A percentile compares a stretch with the other conserved stretches of the same genome.
Evolutionary conservation across 2,329 filamentous ascomycete genomes (phyloP).

Genomic region (Alternaria brassicae): DNA sequence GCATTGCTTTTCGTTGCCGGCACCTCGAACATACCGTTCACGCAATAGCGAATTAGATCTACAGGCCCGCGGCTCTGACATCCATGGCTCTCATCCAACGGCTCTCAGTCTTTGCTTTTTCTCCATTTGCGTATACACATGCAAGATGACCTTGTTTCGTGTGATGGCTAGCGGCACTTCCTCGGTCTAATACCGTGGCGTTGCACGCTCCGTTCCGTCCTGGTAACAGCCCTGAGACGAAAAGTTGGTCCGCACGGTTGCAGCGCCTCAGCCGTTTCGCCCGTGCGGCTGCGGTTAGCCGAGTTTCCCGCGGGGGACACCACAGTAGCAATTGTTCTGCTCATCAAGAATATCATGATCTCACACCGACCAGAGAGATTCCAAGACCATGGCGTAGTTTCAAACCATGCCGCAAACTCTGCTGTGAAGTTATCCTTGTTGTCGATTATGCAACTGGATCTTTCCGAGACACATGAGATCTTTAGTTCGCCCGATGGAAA

Average conservation of each 20-base stretch:
- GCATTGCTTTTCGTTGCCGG: constrained; percentile 1
- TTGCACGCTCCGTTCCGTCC: background rate
- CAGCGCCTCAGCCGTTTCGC: constrained; percentile 4
- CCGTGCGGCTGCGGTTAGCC: background rate
- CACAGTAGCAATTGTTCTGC: background rate
- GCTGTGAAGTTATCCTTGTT: background rate
- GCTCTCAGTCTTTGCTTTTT: background rate
- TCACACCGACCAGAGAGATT: background rate
- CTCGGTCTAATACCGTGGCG: background rate
- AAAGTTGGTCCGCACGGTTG: constrained; percentile 1
- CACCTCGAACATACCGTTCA: constrained; percentile 10
- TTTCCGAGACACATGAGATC: background rate
- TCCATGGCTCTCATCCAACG: constrained; percentile 3
- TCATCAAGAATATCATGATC: background rate
- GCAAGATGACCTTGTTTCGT: constrained; percentile 7
- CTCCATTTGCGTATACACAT: background rate
- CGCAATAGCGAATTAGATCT: background rate
- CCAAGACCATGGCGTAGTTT: background rate
- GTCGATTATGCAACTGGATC: background rate
- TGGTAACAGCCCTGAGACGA: background rate
- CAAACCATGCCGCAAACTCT: background rate
- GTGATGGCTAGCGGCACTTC: background rate
- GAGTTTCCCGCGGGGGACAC: background rate
- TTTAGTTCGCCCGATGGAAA: background rate
- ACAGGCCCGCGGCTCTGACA: background rate